Conservation (phyloP, 805 yeast genomes). For the Saturnispora halmiae region DNA sequence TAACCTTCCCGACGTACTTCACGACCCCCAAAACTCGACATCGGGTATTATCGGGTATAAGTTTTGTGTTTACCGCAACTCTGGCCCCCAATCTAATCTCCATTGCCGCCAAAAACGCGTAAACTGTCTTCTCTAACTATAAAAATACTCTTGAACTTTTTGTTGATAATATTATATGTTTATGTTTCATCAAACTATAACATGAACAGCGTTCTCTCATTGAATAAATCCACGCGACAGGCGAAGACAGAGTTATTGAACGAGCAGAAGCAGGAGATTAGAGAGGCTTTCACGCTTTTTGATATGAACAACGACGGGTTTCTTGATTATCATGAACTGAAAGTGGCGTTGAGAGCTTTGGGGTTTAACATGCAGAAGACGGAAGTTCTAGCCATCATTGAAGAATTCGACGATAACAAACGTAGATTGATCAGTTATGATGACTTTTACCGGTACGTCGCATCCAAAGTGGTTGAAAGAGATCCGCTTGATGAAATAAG, state of each 20-base stretch:
- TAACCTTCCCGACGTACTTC: slow-evolving; percentile 42
- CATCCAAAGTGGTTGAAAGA: slow-evolving; percentile 71
- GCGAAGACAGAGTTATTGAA: slow-evolving; percentile 61
- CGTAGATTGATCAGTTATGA: slow-evolving; percentile 66
- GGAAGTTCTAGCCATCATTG: slow-evolving; percentile 67
- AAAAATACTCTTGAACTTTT: too few relatives aligned
- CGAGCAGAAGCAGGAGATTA: slow-evolving; percentile 83
- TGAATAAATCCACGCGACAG: slow-evolving; percentile 27
- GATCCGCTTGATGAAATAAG: slow-evolving; percentile 90
- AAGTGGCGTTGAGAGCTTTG: slow-evolving; percentile 87
- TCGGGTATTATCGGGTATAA: not conserved
- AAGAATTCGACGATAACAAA: slow-evolving; percentile 73
- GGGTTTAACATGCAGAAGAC: slow-evolving; percentile 79
- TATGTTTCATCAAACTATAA: not conserved
- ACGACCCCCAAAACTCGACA: slow-evolving; percentile 33
- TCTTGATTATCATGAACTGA: slow-evolving; percentile 86
- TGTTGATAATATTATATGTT: too few relatives aligned
- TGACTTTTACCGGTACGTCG: slow-evolving; percentile 73
- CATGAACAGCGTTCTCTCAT: slow-evolving; percentile 12
- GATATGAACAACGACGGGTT: slow-evolving; percentile 89
- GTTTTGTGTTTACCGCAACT: not conserved
- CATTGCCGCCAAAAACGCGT: not conserved
- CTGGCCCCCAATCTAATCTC: not conserved
- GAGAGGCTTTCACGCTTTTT: slow-evolving; percentile 84
- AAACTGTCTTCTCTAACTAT: not conserved